Conservation (phyloP, 2,329 filamentous ascomycete species). For the Botrytis byssoidea region DNA sequence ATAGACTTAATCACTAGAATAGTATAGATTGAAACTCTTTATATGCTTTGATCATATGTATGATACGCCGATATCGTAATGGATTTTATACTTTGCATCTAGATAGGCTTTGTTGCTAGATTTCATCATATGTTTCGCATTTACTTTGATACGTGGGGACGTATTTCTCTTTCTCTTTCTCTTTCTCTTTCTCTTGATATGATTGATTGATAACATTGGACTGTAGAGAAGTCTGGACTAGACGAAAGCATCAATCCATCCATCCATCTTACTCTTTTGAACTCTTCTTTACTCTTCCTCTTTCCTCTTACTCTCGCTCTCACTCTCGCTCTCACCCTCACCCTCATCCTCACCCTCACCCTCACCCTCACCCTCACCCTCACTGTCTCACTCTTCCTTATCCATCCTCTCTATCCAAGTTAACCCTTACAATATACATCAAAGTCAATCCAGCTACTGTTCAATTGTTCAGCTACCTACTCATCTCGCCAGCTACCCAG, state of each 20-base stretch:
- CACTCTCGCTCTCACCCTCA: no score
- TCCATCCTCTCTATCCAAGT: background rate
- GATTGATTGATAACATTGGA: no score
- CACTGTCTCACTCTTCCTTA: background rate
- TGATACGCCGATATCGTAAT: background rate
- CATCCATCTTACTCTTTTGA: background rate
- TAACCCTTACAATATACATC: background rate
- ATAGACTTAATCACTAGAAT: background rate
- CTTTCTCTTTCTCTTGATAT: background rate
- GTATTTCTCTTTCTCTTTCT: background rate
- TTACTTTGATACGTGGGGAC: background rate
- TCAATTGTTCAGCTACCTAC: background rate
- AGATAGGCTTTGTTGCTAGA: background rate
- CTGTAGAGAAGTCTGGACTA: background rate
- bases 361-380: background rate
- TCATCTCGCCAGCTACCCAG: background rate
- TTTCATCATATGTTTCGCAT: constrained; percentile 2
- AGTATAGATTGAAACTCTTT: background rate
- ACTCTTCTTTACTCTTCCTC: background rate
- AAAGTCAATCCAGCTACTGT: background rate
- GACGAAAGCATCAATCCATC: background rate
- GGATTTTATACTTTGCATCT: background rate
- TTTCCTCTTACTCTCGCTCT: background rate
- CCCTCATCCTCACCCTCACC: no score
- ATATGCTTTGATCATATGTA: background rate